Base-by-base conservation (phyloP, 352 stramenopile genomes). In the Thalassiosira livingstoniorum region DNA sequence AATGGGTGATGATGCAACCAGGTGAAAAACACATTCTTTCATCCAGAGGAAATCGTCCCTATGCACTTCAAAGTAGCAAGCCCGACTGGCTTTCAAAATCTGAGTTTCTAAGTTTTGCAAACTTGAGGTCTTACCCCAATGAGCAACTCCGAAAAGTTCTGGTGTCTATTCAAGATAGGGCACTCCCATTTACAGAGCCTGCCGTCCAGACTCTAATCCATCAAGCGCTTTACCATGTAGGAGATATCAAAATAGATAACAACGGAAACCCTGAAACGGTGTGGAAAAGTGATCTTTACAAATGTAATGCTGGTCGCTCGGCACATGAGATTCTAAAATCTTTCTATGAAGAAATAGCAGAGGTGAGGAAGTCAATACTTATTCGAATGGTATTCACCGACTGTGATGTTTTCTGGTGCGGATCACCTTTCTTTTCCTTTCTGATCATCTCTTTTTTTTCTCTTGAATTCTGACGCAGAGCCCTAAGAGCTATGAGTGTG, bases 201-300 rank as follows among this genome's bases (percentile, higher is more conserved):
- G 21, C 4, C 39, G 75, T 87, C 34, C 67, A 84, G 11, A 68
- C 32, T 3, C 51, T 87, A 1, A 73, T 87, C 18, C 35, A 37
- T 10, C 80, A 87, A 65, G 21, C 80, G 23, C 54, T 84, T 21
- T 84, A 78, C 75, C 80, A 87, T 15, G 53, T 87, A 65, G 80
- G 80, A 29, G 34, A 75, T 47, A 60, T 87, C 0, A 60, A 47
- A 43, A 18, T 62, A n/a, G 32, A 70, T 27, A 42, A 35, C 25
- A 34, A 62, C 37, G 31, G 25, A 37, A 35, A n/a, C 23, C 18
- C 42, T 29, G 58, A 43, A 45, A 69, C 83, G 15, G 54, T 75
- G 35, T 87, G 80, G 80, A 82, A 76, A 58, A 45, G 21, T 74
- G 74, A 87, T 63, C 51, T 87, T 42, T 54, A 78, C 34, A 21